Percentiles rank a stretch among this genome's conserved stretches.
Conservation (phyloP, 257 asterid species). For the Plantago major region DNA sequence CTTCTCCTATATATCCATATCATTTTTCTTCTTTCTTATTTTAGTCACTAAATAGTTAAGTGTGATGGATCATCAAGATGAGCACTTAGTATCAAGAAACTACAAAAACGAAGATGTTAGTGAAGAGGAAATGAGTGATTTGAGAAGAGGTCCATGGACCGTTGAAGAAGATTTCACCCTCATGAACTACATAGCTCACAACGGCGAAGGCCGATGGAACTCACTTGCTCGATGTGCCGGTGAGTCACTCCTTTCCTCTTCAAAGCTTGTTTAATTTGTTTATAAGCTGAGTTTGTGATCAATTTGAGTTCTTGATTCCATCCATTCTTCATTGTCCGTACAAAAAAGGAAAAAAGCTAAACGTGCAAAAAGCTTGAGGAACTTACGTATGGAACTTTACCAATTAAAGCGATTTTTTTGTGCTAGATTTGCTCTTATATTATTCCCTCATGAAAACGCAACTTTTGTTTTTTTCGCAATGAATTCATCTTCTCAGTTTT, state of each 20-base stretch:
- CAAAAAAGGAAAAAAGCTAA: conserved; percentile 1
- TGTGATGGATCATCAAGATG: conserved; percentile 1
- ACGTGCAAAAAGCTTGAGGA: conserved; percentile 14
- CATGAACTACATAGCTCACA: conserved; percentile 69
- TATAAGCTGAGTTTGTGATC: not conserved
- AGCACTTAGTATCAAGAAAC: conserved; percentile 8
- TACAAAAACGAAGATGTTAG: conserved; percentile 18
- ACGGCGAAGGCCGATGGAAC: conserved; percentile 95
- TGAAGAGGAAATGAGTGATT: conserved; percentile 37
- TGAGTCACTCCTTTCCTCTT: conserved; percentile 3
- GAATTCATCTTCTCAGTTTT: not conserved
- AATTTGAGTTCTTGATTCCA: not conserved
- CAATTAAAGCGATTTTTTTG: conserved; percentile 14
- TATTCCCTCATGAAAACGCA: not conserved
- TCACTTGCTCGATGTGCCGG: conserved; percentile 85
- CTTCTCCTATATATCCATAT: conserved; percentile 19
- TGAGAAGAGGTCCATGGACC: conserved; percentile 84
- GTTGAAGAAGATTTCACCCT: conserved; percentile 76
- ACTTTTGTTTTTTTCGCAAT: not conserved
- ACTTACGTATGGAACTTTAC: conserved; percentile 42
- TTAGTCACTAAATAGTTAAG: not conserved
- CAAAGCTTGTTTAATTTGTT: not conserved
- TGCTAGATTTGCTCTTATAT: no score
- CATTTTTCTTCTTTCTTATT: not conserved
- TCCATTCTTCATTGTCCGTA: not conserved